Evolutionary conservation across 352 stramenopile species (phyloP).

Genomic region (Globisporangium echinulatum): DNA sequence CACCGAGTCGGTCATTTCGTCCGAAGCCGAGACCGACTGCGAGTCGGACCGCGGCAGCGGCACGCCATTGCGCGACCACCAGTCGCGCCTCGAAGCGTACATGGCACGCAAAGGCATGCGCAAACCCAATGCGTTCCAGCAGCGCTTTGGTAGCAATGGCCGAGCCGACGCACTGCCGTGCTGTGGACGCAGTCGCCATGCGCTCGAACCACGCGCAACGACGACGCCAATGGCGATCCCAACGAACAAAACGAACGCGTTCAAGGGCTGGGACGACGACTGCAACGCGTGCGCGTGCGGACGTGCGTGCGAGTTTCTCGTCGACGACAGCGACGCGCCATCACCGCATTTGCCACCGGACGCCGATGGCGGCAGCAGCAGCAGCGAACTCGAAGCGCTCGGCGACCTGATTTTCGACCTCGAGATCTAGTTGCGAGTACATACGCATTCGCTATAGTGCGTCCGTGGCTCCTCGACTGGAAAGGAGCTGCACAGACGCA

Average conservation of each 20-base stretch:
- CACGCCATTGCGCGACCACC: slow-evolving; percentile 37
- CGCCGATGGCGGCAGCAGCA: not conserved
- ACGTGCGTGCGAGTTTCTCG: slow-evolving; percentile 30
- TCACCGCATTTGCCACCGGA: slow-evolving; percentile 2
- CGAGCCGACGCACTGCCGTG: not conserved
- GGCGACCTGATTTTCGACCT: slow-evolving; percentile 66
- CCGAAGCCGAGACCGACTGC: slow-evolving; percentile 62
- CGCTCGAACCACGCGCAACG: not conserved
- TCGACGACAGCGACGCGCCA: slow-evolving; percentile 14
- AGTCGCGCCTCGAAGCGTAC: slow-evolving; percentile 43
- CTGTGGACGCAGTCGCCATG: not conserved
- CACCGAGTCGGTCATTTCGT: slow-evolving; percentile 32
- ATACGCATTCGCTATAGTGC: not conserved
- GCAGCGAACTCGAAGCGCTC: slow-evolving; percentile 7
- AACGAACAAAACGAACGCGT: slow-evolving; percentile 6
- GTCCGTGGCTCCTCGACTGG: not conserved
- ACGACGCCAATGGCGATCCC: slow-evolving; percentile 37
- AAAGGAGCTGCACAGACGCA: not conserved
- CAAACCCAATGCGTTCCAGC: slow-evolving; percentile 19
- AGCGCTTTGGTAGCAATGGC: slow-evolving; percentile 5
- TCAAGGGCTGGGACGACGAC: slow-evolving; percentile 23
- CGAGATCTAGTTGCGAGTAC: slow-evolving; percentile 33
- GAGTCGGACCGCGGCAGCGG: slow-evolving; percentile 50
- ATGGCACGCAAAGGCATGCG: slow-evolving; percentile 22
- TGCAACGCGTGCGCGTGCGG: slow-evolving; percentile 31